Evolutionary conservation across 1,139 yeast species (phyloP), one percentile per base, ranked within the genome.

Genomic region (Debaryomyces robertsiae): DNA sequence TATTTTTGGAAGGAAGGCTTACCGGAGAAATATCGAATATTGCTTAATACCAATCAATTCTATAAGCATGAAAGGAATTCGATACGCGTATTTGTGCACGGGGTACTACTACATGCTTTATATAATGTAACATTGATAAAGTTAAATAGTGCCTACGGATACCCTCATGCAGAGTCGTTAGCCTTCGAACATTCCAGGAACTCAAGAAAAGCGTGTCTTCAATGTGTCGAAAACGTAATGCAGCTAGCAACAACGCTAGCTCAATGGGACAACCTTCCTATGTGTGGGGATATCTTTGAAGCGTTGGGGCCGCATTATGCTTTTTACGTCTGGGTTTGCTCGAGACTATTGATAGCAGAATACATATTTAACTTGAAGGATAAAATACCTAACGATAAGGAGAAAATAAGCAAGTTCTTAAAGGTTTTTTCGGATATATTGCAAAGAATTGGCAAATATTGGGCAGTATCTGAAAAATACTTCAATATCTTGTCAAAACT

Each of bases 101-200:
- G 41, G 18, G 39, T 46, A 10, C 32, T 46, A 43, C 40, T 62
- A 5, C 60, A 46, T 38, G 57, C 63, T 3, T 52, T 54, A 11
- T 62, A 61, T 42, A 54, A 57, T 32, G 60, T 63, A 0, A 50
- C 64, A 3, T 44, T 60, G 19, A 56, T 61, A 28, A 58, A 61
- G 36, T 43, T 61, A 11, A 61, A 62, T 41, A 58, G 64, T 0
- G 56, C 65, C 3, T 58, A 60, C 16, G 67, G 62, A 1, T 62
- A 56, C 42, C 59, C 65, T 19, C 22, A 19, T 19, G 22, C 22
- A 19, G 22, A 19, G 22, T 19, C 22, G 5, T 19, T 19, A 47
- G 31, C 31, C 46, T 9, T 43, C 46, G 19, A 50, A 50, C 34
- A 48, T 48, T 44, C 52, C 46, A 10, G 42, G 30, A 44, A 49